Evolutionary conservation across 1,284 basidiomycete genomes (phyloP), one percentile per base, ranked within the genome.

Genomic region (Pyrrhoderma lamaoense): DNA sequence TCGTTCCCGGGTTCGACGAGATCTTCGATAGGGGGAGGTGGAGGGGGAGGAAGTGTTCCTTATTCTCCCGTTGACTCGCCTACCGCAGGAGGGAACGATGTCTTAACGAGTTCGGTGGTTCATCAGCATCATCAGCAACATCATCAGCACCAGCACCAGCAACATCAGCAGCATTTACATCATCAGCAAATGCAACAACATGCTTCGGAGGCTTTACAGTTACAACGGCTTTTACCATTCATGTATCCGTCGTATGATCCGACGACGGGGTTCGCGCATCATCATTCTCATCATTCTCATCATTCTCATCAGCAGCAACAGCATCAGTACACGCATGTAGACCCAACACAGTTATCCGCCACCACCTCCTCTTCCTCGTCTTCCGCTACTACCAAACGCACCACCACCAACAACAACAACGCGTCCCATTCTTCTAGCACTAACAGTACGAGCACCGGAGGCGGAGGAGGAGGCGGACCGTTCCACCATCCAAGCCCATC

Each of bases 211-310:
- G 58, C 73, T 35, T 79, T 84, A 42, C 80, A 81, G 47, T 85
- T 81, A 59, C 71, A 74, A 56, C 77, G 80, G 45, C 64, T 49
- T 9, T 47, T 51, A 36, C 49, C 45, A 37, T 49, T 87, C 49
- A 73, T 81, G 60, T 85, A 81, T 61, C 68, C 56, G 22, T 48
- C 55, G 5, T 59, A 59, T 44, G 56, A 57, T 44, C 42, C 50
- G 16, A 45, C 44, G 34, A 31, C 27, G 27, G 49, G 48, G 21
- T 55, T 45, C 77, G 64, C 64, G 38, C 74, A 74, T 52, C 68
- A 69, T 46, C 80, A 80, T 2, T 90, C 81, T 69, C 91, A 89
- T 27, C 85, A 90, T 65, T 85, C 93, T 69, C 91, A 89, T 27
- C 85, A 90, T 65, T 85, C 93, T 22, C 38, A 40, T 5, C 38